These are phyloP conservation scores for Salix suchowensis DNA, from an alignment of 345 rosid genomes.

Conservation along the genomic window DNA sequence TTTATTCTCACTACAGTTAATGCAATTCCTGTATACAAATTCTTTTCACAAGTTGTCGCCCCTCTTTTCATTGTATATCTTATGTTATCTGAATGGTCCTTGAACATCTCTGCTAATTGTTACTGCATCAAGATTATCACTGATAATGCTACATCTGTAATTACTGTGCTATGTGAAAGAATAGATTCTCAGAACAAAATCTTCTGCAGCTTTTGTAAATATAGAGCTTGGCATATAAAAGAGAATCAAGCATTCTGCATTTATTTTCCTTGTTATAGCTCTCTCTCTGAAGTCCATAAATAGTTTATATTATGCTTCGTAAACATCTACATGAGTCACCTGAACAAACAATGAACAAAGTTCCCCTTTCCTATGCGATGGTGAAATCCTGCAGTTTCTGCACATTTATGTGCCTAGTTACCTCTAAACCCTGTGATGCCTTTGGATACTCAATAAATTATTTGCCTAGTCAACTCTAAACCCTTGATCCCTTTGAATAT, in stretches of 20 bases:
- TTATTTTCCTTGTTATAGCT: not conserved
- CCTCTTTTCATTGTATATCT: not conserved
- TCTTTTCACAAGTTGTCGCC: not conserved
- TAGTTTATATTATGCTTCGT: not conserved
- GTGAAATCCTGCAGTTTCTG: not conserved
- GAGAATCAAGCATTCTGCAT: not conserved
- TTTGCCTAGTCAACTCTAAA: not conserved
- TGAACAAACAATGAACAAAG: not conserved
- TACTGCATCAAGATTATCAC: not conserved
- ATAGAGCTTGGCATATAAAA: not conserved
- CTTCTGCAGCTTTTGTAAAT: not conserved
- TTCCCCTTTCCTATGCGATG: not conserved
- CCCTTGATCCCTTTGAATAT: not conserved
- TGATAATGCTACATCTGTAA: not conserved
- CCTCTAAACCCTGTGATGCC: not conserved
- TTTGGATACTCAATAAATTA: not conserved
- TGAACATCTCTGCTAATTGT: not conserved
- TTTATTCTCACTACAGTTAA: constrained; percentile 1
- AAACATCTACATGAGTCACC: not conserved
- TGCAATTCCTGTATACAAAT: not conserved
- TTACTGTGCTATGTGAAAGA: not conserved
- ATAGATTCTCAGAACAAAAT: not conserved
- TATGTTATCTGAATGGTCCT: not conserved
- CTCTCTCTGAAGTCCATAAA: not conserved
- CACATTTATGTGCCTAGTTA: not conserved